These are phyloP conservation scores for Talaromyces piceae DNA, from an alignment of 2,329 filamentous ascomycete species.

Conservation along the genomic window DNA sequence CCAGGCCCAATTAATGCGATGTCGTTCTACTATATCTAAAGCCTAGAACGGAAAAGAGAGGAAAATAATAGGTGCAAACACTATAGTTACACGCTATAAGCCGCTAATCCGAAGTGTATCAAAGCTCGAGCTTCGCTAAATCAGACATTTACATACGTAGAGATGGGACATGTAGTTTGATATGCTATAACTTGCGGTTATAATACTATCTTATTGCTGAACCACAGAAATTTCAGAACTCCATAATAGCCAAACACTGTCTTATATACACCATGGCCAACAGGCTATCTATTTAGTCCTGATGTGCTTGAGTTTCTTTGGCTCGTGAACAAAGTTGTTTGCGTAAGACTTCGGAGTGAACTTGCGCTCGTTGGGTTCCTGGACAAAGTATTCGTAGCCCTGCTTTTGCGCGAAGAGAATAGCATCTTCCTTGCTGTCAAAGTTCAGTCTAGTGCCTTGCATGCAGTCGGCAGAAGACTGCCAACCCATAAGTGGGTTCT, in stretches of 20 bases:
- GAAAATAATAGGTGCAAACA: no score
- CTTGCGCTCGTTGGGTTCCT: slow-evolving; percentile 85
- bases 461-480: slow-evolving; percentile 91
- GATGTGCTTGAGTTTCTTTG: slow-evolving; percentile 80
- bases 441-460: slow-evolving; percentile 87
- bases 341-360: slow-evolving; percentile 90
- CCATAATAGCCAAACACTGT: neutral
- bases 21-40: no score
- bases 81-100: no score
- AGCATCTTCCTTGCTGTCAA: slow-evolving; percentile 89
- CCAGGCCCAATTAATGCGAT: no score
- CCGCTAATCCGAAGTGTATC: no score
- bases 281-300: slow-evolving; percentile 60
- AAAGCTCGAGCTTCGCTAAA: no score
- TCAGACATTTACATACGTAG: no score
- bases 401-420: slow-evolving; percentile 96
- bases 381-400: slow-evolving; percentile 97
- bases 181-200: no score
- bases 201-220: neutral
- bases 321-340: slow-evolving; percentile 85
- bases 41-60: no score
- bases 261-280: slow-evolving; percentile 9
- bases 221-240: neutral
- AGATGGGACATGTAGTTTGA: no score
- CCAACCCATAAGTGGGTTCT: slow-evolving; percentile 98